Evolutionary conservation across 352 stramenopile genomes (phyloP), one percentile per base, ranked within the genome.

Genomic region (Aphanomyces stellatus): DNA sequence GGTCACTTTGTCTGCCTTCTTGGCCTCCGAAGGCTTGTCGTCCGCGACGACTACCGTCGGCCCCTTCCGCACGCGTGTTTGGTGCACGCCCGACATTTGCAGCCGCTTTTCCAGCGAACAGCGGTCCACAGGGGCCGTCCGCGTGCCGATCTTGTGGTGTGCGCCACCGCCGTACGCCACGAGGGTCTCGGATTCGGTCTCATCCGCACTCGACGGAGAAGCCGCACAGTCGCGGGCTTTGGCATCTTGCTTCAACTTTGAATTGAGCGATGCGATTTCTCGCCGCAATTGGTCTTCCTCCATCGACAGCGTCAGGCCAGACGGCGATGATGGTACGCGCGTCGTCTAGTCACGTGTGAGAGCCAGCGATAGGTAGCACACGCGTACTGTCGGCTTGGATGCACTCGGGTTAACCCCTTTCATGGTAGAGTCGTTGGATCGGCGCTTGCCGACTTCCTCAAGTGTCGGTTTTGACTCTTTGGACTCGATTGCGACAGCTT

Each of bases 91-190:
- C 17, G 30, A 24, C 22, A 30, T 62, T 27, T 42, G 30, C 24
- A 10, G 15, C 15, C 53, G 53, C 69, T 62, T 62, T n/a, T 62
- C 53, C 7, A 62, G 28, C 28, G 53, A 62, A 27, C 35, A 48
- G 7, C 53, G 53, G 33, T 62, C 53, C 8, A 25, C 31, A 11
- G 33, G 53, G 2, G 53, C 35, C 31, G 53, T 62, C 28, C 53
- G 53, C n/a, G 53, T 62, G 3, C 53, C 53, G 8, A 46, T 31
- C 25, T 46, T 42, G n/a, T 48, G 17, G 33, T 62, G 53, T 2
- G 53, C 33, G 19, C 53, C 53, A 17, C 53, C 53, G 5, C 53
- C 53, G 27, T 62, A 62, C n/a, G 31, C 53, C 25, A 13, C 17
- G 8, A 46, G 8, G 2, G 28, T 34, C 27, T 7, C 24, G 4